Percentiles rank a stretch among this genome's conserved stretches.
phyloP scores from a whole-genome alignment of 2,329 filamentous ascomycete genomes.

The Trichophyton simii region DNA sequence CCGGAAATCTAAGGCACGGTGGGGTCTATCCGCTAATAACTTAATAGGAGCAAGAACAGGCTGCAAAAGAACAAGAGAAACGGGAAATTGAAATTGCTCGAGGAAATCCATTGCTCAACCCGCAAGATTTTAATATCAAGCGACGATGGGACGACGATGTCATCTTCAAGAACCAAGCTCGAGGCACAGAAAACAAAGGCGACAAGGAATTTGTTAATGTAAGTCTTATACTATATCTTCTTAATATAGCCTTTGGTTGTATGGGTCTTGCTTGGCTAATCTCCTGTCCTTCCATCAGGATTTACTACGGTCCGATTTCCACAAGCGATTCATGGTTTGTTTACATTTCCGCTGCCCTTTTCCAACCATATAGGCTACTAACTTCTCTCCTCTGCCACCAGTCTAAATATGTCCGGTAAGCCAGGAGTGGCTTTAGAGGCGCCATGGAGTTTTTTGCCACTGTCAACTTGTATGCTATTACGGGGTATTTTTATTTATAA shows the following conservation, averaged over 20 bases:
- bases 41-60: constrained; percentile 59
- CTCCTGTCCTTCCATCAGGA: constrained; percentile 45
- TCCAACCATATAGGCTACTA: neutral
- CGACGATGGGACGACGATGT: constrained; percentile 91
- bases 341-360: neutral
- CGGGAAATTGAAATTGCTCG: constrained; percentile 78
- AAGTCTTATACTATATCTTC: constrained; percentile 10
- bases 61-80: constrained; percentile 68
- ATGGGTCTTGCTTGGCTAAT: constrained; percentile 7
- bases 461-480: neutral
- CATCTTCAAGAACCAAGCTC: constrained; percentile 96
- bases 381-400: constrained; percentile 1
- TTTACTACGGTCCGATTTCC: constrained; percentile 85
- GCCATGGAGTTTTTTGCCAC: constrained; percentile 1
- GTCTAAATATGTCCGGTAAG: constrained; percentile 13
- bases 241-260: neutral
- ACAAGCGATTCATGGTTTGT: constrained; percentile 78
- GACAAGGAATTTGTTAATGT: constrained; percentile 97
- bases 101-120: constrained; percentile 83
- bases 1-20: neutral
- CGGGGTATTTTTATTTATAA: neutral
- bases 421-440: constrained; percentile 1
- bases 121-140: constrained; percentile 81
- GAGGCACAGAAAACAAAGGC: constrained; percentile 82
- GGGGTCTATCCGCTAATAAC: neutral